Base-by-base conservation (phyloP, 768 basidiomycete species). In the Lanmaoa pseudosensibilis region DNA sequence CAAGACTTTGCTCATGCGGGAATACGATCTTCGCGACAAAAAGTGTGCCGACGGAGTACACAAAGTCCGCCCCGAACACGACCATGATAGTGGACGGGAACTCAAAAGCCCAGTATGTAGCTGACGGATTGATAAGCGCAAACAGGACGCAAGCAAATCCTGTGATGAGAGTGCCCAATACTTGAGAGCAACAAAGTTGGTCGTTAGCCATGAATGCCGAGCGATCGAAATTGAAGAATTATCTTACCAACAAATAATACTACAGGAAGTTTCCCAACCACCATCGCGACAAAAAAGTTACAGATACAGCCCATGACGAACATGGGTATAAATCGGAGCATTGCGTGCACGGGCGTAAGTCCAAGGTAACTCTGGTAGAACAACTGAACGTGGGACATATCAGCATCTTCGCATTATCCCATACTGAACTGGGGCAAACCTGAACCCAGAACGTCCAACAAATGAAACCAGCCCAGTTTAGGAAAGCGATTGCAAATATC, bases 61-160 rank as follows among this genome's bases (percentile, higher is more conserved):
- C 83, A 58, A 92, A 89, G 64, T 92, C 91, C 1, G 84, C 88
- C 19, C 91, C 91, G 46, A 90, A 78, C 15, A 91, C 90, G 21
- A 81, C 72, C 44, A 87, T 55, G 39, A 83, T 71, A 0, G 87
- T 80, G 1, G 85, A 80, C 0, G 89, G 87, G 70, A 92, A 92
- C 6, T 83, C 84, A 55, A 78, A 87, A 2, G 86, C 87, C 91
- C 90, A 92, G 61, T 85, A 92, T 2, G 83, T 71, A 8, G 74
- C 74, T 0, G 69, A 58, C 0, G 86, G 80, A 25, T 81, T 60
- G 58, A 91, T 87, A 2, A 88, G 59, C 2, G 90, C 90, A 62
- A 91, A 88, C 4, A 91, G 72, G 10, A 91, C 70, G 56, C 78
- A 80, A 0, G 87, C 86, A 9, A 69, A 48, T 5, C 77, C 76